Base-by-base conservation (phyloP, 2,329 filamentous ascomycete genomes). In the Claviceps spartinae region DNA sequence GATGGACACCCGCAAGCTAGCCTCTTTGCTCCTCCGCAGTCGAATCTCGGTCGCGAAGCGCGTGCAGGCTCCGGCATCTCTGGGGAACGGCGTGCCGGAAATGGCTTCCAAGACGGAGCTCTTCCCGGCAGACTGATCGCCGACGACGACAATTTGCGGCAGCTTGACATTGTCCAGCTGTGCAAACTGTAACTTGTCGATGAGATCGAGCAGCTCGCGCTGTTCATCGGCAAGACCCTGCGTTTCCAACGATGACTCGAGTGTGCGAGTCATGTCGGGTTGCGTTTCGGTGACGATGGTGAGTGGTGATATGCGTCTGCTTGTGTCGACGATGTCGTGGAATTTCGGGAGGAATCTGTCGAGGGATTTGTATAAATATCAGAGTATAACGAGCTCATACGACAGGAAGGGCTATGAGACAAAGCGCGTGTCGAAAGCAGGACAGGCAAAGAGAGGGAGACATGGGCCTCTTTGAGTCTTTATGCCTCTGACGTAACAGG, bases 91-190 rank as follows among this genome's bases (percentile, higher is more conserved):
- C 9, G 81, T 78, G 24, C 78, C 77, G 0, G 78, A 81, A 40
- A 84, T 69, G n/a, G 79, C 78, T 58, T 82, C 79, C 2, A 83
- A 71, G 1, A 81, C 77, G 4, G 79, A 82, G 57, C 76, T 81
- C 63, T 83, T 83, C 20, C 81, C 81, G 5, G 78, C 75, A 1
- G 78, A 82, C 63, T 83, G 79, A 60, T 83, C 78, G 34, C 80
- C 79, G 37, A 81, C 80, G 24, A 83, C 79, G 47, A 83, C 78
- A 38, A 83, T 77, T 59, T 83, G 78, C 1, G 78, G 78, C 0
- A 82, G 68, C 47, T 73, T 71, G 58, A 76, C 67, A 61, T 75
- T 72, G 59, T 78, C 67, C 61, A 77, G 63, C 61, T 78, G 69
- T 55, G 71, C 65, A 63, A 75, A 71, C 60, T 75, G 71, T n/a